Evolutionary conservation across 805 yeast genomes (phyloP).

Genomic region (Wickerhamiella cacticola): DNA sequence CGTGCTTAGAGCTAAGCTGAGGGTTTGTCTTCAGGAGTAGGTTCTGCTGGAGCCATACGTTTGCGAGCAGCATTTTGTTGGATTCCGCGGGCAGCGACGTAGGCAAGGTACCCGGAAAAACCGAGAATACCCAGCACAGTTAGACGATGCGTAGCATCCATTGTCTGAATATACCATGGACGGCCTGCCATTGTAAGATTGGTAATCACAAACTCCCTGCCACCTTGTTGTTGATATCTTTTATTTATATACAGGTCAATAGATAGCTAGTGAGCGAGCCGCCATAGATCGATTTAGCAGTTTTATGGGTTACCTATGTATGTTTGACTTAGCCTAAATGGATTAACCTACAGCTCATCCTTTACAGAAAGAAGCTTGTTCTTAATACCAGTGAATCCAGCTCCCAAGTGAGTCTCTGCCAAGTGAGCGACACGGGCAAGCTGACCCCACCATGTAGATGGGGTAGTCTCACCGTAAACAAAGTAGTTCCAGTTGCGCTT

Average conservation of each 20-base stretch:
- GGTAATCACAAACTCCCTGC: too few relatives aligned
- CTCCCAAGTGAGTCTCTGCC: background rate
- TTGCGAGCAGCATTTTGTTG: constrained; percentile 6
- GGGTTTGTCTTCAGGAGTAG: constrained; percentile 8
- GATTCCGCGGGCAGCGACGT: constrained; percentile 7
- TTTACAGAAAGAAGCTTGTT: background rate
- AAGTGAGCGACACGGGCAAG: constrained; percentile 2
- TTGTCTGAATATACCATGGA: constrained; percentile 66
- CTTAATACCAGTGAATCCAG: constrained; percentile 3
- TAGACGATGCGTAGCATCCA: constrained; percentile 61
- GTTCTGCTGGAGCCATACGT: constrained; percentile 15
- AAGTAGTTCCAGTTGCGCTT: constrained; percentile 18
- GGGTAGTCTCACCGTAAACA: constrained; percentile 12
- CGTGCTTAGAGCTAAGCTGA: too few relatives aligned
- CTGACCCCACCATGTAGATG: background rate
- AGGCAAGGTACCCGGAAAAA: constrained; percentile 29
- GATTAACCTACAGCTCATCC: constrained; percentile 4
- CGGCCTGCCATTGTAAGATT: constrained; percentile 18
- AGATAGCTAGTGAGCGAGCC: too few relatives aligned
- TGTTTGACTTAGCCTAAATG: background rate
- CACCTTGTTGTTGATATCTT: too few relatives aligned
- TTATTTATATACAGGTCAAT: too few relatives aligned
- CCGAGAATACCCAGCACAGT: constrained; percentile 60
- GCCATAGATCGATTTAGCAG: too few relatives aligned
- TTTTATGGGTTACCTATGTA: too few relatives aligned